These are phyloP conservation scores for Curvularia sp. DNA, from an alignment of 2,329 filamentous ascomycete genomes.

Conservation along the genomic window DNA sequence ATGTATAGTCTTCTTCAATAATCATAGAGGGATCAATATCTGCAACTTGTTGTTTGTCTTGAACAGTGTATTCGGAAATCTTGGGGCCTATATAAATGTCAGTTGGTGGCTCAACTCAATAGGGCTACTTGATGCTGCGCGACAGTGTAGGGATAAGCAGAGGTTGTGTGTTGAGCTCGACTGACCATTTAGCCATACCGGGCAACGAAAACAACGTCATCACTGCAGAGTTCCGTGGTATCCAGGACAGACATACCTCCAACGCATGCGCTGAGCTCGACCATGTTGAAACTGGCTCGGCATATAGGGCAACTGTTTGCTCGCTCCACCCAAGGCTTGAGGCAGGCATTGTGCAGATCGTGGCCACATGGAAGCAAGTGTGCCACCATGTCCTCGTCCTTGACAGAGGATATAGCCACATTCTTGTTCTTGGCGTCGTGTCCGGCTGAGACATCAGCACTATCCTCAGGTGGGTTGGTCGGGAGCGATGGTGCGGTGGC, in stretches of 20 bases:
- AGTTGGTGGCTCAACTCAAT: constrained; percentile 18
- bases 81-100: constrained; percentile 57
- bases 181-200: constrained; percentile 43
- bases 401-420: constrained; percentile 39
- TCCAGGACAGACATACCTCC: constrained; percentile 67
- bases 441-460: constrained; percentile 34
- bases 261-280: constrained; percentile 80
- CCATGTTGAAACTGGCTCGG: constrained; percentile 86
- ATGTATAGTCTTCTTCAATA: constrained; percentile 71
- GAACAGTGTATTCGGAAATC: constrained; percentile 68
- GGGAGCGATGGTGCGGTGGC: constrained; percentile 37
- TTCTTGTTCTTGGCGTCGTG: constrained; percentile 24
- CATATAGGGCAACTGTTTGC: constrained; percentile 99
- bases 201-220: constrained; percentile 28
- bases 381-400: constrained; percentile 63
- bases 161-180: constrained; percentile 37
- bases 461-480: constrained; percentile 38
- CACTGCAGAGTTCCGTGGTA: constrained; percentile 24
- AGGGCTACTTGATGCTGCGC: constrained; percentile 11
- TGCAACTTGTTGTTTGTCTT: constrained; percentile 87
- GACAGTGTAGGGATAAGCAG: constrained; percentile 17
- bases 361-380: constrained; percentile 82
- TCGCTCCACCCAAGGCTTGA: constrained; percentile 93
- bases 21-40: constrained; percentile 86
- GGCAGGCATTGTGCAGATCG: constrained; percentile 88